phyloP scores from a whole-genome alignment of 2,329 filamentous ascomycete species.

The Stagonosporopsis cucurbitacearum region DNA sequence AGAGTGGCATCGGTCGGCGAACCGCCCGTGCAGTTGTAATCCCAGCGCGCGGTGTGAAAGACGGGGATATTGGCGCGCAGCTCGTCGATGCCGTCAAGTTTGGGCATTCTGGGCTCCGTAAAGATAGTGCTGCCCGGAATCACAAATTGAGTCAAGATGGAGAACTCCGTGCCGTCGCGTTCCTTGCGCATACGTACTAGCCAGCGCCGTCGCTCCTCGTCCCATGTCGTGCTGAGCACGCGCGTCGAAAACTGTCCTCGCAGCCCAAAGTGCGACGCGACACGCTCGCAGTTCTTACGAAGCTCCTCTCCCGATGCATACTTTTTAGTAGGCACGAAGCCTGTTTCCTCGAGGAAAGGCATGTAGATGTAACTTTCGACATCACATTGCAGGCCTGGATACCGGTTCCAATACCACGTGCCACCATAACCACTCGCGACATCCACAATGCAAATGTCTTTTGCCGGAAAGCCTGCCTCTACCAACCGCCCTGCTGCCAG shows the following conservation, averaged over 20 bases:
- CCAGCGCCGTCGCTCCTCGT: constrained; percentile 20
- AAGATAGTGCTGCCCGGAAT: neutral
- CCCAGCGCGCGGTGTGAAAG: constrained; percentile 56
- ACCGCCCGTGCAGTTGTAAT: constrained; percentile 43
- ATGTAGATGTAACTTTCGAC: constrained; percentile 67
- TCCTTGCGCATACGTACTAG: constrained; percentile 22
- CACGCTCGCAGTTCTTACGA: constrained; percentile 47
- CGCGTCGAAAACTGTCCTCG: constrained; percentile 40
- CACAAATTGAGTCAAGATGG: neutral
- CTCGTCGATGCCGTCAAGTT: constrained; percentile 50
- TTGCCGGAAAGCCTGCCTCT: neutral
- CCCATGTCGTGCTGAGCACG: constrained; percentile 26
- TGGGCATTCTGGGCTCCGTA: constrained; percentile 36
- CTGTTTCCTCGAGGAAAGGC: constrained; percentile 66
- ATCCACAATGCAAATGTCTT: constrained; percentile 47
- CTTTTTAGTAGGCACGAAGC: constrained; percentile 60
- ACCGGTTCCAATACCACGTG: constrained; percentile 50
- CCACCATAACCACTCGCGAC: constrained; percentile 54
- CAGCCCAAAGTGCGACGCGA: constrained; percentile 50
- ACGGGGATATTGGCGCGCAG: constrained; percentile 47
- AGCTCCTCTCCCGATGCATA: constrained; percentile 57
- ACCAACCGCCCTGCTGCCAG: constrained; percentile 27
- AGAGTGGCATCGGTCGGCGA: neutral
- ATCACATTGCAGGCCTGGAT: constrained; percentile 61
- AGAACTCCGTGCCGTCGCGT: constrained; percentile 7